Evolutionary conservation across 805 yeast genomes (phyloP).

Genomic region (Komagataella kurtzmanii): DNA sequence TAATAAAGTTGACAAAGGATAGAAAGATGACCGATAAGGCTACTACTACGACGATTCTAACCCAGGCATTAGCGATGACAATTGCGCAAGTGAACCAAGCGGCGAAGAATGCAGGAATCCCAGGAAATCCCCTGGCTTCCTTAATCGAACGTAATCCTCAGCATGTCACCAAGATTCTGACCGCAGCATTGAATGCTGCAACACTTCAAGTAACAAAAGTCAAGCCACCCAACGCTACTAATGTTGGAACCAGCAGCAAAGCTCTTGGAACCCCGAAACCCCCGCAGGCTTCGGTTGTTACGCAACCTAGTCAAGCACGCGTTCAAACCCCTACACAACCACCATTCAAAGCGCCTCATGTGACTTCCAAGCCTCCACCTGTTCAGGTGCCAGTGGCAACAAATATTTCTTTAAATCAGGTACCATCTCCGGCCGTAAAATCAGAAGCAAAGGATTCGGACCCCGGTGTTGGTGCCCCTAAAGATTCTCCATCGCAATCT

Average conservation of each 20-base stretch:
- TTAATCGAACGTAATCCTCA: slow-evolving; percentile 72
- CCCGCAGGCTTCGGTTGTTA: neutral
- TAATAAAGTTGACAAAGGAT: slow-evolving; percentile 68
- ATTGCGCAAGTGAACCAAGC: slow-evolving; percentile 83
- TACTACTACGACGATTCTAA: slow-evolving; percentile 70
- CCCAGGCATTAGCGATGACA: slow-evolving; percentile 87
- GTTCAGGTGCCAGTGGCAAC: neutral
- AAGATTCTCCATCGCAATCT: neutral
- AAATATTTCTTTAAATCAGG: neutral
- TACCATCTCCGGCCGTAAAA: neutral
- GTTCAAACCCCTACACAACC: neutral
- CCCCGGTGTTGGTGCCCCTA: neutral
- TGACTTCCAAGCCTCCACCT: neutral
- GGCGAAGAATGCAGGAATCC: slow-evolving; percentile 73
- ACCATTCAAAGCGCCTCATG: neutral
- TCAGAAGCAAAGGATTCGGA: neutral
- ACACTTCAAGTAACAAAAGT: slow-evolving; percentile 49
- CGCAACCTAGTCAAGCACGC: neutral
- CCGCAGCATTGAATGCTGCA: slow-evolving; percentile 71
- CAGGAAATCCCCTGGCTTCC: slow-evolving; percentile 66
- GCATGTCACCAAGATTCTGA: slow-evolving; percentile 65
- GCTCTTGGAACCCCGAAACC: slow-evolving; percentile 2
- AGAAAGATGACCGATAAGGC: slow-evolving; percentile 67
- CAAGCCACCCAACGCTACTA: slow-evolving; percentile 17
- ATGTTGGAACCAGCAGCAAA: slow-evolving; percentile 3